A percentile compares a stretch with the other conserved stretches of the same genome.
phyloP scores from a whole-genome alignment of 1,284 basidiomycete genomes.

The Cutaneotrichosporon arboriforme region DNA sequence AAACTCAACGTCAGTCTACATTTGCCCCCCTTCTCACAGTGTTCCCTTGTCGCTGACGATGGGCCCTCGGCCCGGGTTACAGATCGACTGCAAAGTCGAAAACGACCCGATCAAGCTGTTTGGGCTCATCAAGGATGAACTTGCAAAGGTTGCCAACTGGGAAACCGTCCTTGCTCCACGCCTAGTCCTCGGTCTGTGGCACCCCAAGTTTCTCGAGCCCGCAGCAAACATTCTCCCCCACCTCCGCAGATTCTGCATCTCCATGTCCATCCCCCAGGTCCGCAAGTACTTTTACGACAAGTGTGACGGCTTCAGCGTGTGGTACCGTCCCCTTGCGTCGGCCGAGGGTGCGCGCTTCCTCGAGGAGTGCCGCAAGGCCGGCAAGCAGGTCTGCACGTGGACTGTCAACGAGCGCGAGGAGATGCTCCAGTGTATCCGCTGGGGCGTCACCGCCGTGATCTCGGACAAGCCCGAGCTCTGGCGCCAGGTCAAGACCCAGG shows the following conservation, averaged over 20 bases:
- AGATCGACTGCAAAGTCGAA: conserved; percentile 65
- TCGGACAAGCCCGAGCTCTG: conserved; percentile 60
- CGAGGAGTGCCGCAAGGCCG: conserved; percentile 66
- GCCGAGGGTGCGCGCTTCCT: conserved; percentile 66
- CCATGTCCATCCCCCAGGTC: conserved; percentile 58
- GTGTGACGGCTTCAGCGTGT: conserved; percentile 83
- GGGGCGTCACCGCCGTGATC: conserved; percentile 84
- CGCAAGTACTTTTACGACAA: conserved; percentile 85
- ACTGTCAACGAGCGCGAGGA: conserved; percentile 86
- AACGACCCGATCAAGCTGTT: conserved; percentile 87
- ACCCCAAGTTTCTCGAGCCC: conserved; percentile 71
- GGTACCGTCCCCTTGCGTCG: conserved; percentile 69
- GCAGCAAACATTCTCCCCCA: conserved; percentile 74
- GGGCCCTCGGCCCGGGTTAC: conserved; percentile 53
- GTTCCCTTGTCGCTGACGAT: conserved; percentile 57
- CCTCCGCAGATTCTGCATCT: conserved; percentile 81
- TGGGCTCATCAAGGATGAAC: conserved; percentile 68
- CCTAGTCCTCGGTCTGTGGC: conserved; percentile 68
- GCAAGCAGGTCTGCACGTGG: conserved; percentile 67
- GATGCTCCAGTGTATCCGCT: conserved; percentile 93
- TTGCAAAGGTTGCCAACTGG: conserved; percentile 68
- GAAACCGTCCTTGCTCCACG: conserved; percentile 76
- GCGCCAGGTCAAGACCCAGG: conserved; percentile 34
- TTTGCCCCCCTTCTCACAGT: conserved; percentile 60
- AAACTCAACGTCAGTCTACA: conserved; percentile 72